Evolutionary conservation across 345 rosid genomes (phyloP), one percentile per base, ranked within the genome.

Genomic region (Corchorus capsularis): DNA sequence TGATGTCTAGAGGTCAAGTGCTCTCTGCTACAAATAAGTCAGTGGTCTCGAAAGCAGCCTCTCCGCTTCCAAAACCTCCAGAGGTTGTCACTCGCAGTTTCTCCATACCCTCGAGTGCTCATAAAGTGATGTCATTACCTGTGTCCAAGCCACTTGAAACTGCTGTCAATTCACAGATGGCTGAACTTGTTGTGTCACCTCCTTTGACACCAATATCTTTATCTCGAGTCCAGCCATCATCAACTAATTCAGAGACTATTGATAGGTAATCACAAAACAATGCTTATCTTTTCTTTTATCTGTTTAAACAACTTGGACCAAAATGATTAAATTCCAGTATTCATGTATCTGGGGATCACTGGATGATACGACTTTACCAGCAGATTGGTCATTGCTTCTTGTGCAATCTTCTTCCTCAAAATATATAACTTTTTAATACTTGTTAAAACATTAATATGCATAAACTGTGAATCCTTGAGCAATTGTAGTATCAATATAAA

Each of bases 51-150:
- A 84, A 63, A 49, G 80, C 89, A 57, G 82, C 97, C 34, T 85
- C 93, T 65, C 97, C 93, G 53, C 88, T 94, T 61, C 98, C 98
- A 14, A 81, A 73, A 70, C 99, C 98, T 67, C 97, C 97, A 35
- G 72, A 79, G 80, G 61, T 73, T 57, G 86, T 94, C 20, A 74
- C 91, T 52, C 93, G 94, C 75, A 92, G 99, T 77, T 96, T 88
- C 81, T 96, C 99, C 75, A 94, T 90, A 78, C 98, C 94, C 72
- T 79, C 93, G 6, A 87, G 91, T 76, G 72, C 89, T 82, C 87
- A 80, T 78, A 88, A 84, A 83, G 78, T 69, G 45, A 81, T 75
- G 77, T 85, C 80, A 69, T 63, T 87, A 75, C 83, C 77, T 66
- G 78, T 75, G 77, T 78, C 88, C 15, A 81, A 77, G 69, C 83